Percentiles rank a stretch among this genome's conserved stretches.
These are phyloP conservation scores for Hordeum pubiflorum DNA, from an alignment of 202 grass and related monocot species.

Conservation along the genomic window DNA sequence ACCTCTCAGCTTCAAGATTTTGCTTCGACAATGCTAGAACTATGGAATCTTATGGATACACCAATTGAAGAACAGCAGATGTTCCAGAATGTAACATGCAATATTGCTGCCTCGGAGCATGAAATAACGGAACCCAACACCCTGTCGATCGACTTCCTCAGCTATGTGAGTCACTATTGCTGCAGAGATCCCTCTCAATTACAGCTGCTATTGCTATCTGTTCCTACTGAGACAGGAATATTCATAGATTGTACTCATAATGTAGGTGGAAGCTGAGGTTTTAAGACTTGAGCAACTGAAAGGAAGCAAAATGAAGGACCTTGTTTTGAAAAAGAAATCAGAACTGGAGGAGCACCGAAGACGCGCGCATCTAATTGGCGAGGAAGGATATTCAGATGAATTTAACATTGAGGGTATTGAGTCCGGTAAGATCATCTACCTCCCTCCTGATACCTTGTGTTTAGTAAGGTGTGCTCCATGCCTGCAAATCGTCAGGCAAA, in stretches of 20 bases:
- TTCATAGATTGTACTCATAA: conserved; percentile 16
- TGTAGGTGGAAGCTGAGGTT: conserved; percentile 84
- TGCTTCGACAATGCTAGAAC: conserved; percentile 69
- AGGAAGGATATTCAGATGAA: conserved; percentile 57
- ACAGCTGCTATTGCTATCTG: neutral
- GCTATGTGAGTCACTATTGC: conserved; percentile 49
- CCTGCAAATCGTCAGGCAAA: neutral
- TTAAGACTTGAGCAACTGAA: conserved; percentile 83
- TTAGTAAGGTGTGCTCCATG: neutral
- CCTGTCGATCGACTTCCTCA: conserved; percentile 78
- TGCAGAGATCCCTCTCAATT: neutral
- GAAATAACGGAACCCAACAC: conserved; percentile 86
- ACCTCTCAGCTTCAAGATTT: conserved; percentile 92
- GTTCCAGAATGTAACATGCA: conserved; percentile 80
- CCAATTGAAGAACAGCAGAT: conserved; percentile 89
- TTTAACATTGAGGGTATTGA: conserved; percentile 73
- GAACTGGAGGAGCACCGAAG: conserved; percentile 74
- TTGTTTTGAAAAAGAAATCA: conserved; percentile 86
- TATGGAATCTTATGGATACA: conserved; percentile 98
- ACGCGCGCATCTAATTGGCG: conserved; percentile 57
- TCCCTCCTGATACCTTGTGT: neutral
- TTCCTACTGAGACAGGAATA: neutral
- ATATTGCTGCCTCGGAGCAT: conserved; percentile 91
- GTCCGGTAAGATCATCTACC: conserved; percentile 42
- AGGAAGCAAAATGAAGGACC: conserved; percentile 85